These are phyloP conservation scores for Alloascoidea africana DNA, from an alignment of 805 yeast genomes.

Conservation along the genomic window DNA sequence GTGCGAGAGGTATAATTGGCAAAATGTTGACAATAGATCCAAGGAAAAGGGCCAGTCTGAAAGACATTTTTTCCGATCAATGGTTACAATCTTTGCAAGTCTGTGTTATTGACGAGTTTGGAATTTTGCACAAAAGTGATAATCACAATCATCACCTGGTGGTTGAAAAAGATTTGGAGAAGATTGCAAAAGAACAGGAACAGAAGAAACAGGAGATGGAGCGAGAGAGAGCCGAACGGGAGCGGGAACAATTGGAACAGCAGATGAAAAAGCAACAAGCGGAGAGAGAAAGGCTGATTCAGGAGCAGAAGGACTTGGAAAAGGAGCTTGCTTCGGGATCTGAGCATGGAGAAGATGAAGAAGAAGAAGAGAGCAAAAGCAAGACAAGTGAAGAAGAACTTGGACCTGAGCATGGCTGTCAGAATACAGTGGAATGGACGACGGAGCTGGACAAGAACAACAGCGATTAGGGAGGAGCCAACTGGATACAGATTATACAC, in stretches of 20 bases:
- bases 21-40: conserved; percentile 54
- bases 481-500: too few species aligned
- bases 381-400: too few species aligned
- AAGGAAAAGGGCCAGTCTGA: conserved; percentile 38
- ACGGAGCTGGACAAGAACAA: too few species aligned
- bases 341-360: too few species aligned
- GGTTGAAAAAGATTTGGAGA: conserved; percentile 14
- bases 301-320: not conserved
- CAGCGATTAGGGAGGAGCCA: too few species aligned
- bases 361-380: too few species aligned
- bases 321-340: too few species aligned
- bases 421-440: too few species aligned
- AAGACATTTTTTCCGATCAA: conserved; percentile 36
- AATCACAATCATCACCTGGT: conserved; percentile 20
- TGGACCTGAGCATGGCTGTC: too few species aligned
- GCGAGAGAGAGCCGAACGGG: not conserved
- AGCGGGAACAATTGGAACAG: too few species aligned
- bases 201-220: not conserved
- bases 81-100: conserved; percentile 43
- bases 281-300: not conserved
- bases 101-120: conserved; percentile 26
- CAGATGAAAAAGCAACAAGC: not conserved
- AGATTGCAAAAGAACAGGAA: conserved; percentile 21
- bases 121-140: conserved; percentile 10
- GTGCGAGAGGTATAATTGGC: conserved; percentile 43